A percentile compares a stretch with the other conserved stretches of the same genome.
Conservation (phyloP, 2,329 filamentous ascomycete species). For the Peltaster fructicola region DNA sequence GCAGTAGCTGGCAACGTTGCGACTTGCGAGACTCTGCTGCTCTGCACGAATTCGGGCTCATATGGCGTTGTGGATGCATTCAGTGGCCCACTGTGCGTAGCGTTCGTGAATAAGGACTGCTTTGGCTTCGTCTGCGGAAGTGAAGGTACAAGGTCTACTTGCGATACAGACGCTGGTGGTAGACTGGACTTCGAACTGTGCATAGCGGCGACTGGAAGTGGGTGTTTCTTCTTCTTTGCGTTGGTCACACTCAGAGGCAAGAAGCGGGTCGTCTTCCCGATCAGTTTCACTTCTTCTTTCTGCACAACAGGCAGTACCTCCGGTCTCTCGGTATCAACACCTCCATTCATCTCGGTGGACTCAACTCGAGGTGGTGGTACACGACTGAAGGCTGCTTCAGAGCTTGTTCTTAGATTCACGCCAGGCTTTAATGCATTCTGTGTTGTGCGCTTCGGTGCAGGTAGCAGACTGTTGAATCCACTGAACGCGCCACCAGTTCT, state of each 20-base stretch:
- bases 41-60: conserved; percentile 19
- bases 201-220: conserved; percentile 10
- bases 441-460: conserved; percentile 51
- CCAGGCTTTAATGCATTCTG: conserved; percentile 31
- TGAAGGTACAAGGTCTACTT: neutral
- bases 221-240: conserved; percentile 52
- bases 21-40: too few relatives aligned
- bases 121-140: conserved; percentile 4
- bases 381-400: conserved; percentile 64
- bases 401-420: conserved; percentile 65
- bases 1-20: neutral
- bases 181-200: neutral
- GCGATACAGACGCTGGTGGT: neutral
- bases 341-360: conserved; percentile 10
- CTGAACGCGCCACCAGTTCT: conserved; percentile 50
- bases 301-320: conserved; percentile 1
- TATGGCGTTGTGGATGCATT: conserved; percentile 20
- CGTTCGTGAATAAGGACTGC: conserved; percentile 22
- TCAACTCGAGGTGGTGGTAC: conserved; percentile 32
- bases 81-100: conserved; percentile 48
- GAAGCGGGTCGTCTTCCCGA: conserved; percentile 73
- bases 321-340: conserved; percentile 1
- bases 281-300: conserved; percentile 46
- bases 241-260: conserved; percentile 71
- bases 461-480: conserved; percentile 73